Evolutionary conservation across 495 filamentous ascomycete genomes (phyloP).

Genomic region (Neurospora sublineolata): DNA sequence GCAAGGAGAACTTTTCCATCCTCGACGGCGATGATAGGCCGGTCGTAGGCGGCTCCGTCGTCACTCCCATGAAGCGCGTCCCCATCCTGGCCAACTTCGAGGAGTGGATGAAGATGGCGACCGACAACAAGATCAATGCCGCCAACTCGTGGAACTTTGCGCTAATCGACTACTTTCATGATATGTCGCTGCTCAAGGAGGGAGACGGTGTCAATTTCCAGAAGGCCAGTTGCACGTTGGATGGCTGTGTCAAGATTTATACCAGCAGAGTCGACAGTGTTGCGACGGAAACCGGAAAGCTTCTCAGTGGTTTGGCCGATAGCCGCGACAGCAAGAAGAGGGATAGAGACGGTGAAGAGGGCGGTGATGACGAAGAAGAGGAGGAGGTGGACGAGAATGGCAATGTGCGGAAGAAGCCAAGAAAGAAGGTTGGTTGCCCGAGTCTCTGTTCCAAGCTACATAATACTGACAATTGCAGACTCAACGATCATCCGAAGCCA

Average conservation of each 20-base stretch:
- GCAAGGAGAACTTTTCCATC: constrained; percentile 42
- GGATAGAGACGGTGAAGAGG: constrained; percentile 46
- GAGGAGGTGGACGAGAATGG: constrained; percentile 75
- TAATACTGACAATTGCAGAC: constrained; percentile 4
- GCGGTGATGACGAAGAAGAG: constrained; percentile 57
- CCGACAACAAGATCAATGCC: constrained; percentile 99
- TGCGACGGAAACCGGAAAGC: constrained; percentile 90
- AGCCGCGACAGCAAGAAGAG: constrained; percentile 68
- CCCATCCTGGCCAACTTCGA: constrained; percentile 96
- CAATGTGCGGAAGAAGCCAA: constrained; percentile 55
- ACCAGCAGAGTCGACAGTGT: constrained; percentile 97
- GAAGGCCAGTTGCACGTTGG: constrained; percentile 92
- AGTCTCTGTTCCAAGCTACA: not conserved
- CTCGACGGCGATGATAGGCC: constrained; percentile 46
- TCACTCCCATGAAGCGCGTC: constrained; percentile 93
- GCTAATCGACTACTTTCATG: constrained; percentile 98
- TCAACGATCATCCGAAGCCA: constrained; percentile 82
- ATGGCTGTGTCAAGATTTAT: constrained; percentile 99
- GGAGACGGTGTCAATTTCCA: constrained; percentile 98
- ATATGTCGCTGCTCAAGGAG: constrained; percentile 94
- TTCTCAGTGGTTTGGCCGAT: constrained; percentile 89
- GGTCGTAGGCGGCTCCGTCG: constrained; percentile 52
- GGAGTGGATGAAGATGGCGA: constrained; percentile 99
- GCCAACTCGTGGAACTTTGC: constrained; percentile 99
- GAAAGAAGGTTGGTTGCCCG: constrained; percentile 44